Evolutionary conservation across 2,329 filamentous ascomycete species (phyloP).

Genomic region (Xylariales sp.): DNA sequence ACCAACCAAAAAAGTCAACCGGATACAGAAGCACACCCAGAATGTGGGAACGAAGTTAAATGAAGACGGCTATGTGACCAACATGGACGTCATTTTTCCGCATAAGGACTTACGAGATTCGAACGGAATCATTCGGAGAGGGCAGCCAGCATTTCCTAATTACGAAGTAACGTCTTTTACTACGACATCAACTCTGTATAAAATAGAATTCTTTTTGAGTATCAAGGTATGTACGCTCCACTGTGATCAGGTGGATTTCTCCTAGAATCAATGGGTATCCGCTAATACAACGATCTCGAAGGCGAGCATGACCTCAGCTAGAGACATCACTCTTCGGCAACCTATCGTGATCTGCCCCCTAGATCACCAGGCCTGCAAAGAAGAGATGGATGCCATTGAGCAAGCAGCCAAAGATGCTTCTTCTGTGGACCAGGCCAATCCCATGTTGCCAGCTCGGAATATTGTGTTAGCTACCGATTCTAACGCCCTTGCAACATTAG

Average conservation of each 20-base stretch:
- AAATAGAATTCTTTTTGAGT: constrained; percentile 95
- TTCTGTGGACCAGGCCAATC: constrained; percentile 87
- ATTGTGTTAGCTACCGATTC: constrained; percentile 84
- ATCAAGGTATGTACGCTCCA: constrained; percentile 77
- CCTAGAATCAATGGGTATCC: not conserved
- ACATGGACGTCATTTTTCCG: constrained; percentile 90
- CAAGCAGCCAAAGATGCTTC: constrained; percentile 94
- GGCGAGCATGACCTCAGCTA: constrained; percentile 88
- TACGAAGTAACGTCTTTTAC: constrained; percentile 93
- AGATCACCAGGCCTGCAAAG: constrained; percentile 94
- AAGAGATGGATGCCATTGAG: constrained; percentile 98
- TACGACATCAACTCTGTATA: constrained; percentile 92
- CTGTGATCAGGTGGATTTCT: not conserved
- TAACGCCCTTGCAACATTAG: constrained; percentile 70
- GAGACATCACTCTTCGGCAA: constrained; percentile 88
- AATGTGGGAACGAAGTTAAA: constrained; percentile 85
- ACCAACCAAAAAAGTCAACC: constrained; percentile 88
- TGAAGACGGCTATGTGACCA: constrained; percentile 91
- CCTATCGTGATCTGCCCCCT: constrained; percentile 96
- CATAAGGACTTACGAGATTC: constrained; percentile 87
- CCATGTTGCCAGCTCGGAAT: constrained; percentile 86
- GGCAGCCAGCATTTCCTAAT: constrained; percentile 87
- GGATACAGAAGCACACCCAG: constrained; percentile 85
- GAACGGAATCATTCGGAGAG: constrained; percentile 87
- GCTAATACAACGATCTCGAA: constrained; percentile 53